A percentile compares a stretch with the other conserved stretches of the same genome.
Evolutionary conservation across 2,329 filamentous ascomycete species (phyloP).

Genomic region (Proliferodiscus dingleyae): DNA sequence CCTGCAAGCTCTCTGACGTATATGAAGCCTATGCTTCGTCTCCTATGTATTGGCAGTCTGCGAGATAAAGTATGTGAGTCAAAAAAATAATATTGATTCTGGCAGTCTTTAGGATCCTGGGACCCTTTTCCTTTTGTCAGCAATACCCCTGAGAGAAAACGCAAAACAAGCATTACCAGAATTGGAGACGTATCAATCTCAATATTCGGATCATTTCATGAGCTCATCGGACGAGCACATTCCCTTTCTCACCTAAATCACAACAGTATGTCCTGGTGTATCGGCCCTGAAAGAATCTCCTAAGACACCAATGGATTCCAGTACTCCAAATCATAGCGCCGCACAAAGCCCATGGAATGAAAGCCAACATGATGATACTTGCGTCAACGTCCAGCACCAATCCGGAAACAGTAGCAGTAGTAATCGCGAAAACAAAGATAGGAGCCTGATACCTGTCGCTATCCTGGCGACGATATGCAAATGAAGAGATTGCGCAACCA

Average conservation of each 20-base stretch:
- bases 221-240: neutral
- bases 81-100: no score
- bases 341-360: slow-evolving; percentile 34
- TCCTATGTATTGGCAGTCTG: no score
- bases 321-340: slow-evolving; percentile 34
- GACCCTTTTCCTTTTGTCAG: no score
- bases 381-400: slow-evolving; percentile 22
- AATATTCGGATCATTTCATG: no score
- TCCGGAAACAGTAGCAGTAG: slow-evolving; percentile 24
- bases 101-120: no score
- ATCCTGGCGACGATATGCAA: slow-evolving; percentile 31
- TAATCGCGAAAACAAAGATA: slow-evolving; percentile 29
- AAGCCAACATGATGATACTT: slow-evolving; percentile 33
- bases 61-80: no score
- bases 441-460: slow-evolving; percentile 30
- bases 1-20: no score
- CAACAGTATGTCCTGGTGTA: slow-evolving; percentile 8
- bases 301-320: slow-evolving; percentile 23
- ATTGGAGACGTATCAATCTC: no score
- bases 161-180: no score
- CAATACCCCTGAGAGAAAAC: no score
- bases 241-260: slow-evolving; percentile 14
- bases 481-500: slow-evolving; percentile 35
- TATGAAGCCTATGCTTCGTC: no score
- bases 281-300: slow-evolving; percentile 16